Evolutionary conservation across 495 filamentous ascomycete species (phyloP), one percentile per base, ranked within the genome.

Genomic region (Penicillium ochrochloron): DNA sequence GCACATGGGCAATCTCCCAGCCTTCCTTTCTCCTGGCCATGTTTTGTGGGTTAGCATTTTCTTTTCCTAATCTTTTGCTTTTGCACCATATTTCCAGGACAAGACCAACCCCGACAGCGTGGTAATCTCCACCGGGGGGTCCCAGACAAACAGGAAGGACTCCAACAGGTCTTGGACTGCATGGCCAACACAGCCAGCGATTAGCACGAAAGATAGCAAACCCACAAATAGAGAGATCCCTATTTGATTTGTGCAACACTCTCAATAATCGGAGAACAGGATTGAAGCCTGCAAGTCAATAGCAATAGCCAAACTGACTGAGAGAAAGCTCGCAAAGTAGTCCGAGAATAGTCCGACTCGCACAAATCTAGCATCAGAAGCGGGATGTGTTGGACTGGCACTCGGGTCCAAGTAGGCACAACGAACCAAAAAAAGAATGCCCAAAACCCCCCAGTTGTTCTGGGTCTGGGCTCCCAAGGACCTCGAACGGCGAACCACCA

Each of bases 381-480:
- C 10, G 21, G 42, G 42, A 46, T 21, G 2, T 10, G 12, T 12
- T 48, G 15, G 51, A 23, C 27, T 53, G 12, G 25, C 12, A 23
- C 27, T 10, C 50, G 29, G 25, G 50, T 31, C 23, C 25, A 27
- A 44, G 8, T 44, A 44, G 8, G 19, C 15, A 44, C 42, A 44
- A 7, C 42, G n/a, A 44, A 44, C n/a, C 42, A 5, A 35, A 37
- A 37, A 37, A 14, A 14, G 35, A 37, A 37, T 37, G 9, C 8
- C 31, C 31, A 9, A 46, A 21, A 21, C 42, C 19, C 19, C 19
- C 42, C 19, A 15, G 34, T 7, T n/a, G 37, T 31, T 25, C 63
- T 65, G 66, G 71, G 66, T 66, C 70, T 72, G 69, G 71, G 57
- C 71, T 69, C 57, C 61, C 54, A 46, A 56, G 64, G 64, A 64